These are phyloP conservation scores for Panicum hallii DNA, from an alignment of 202 grass and related monocot species.

Conservation along the genomic window DNA sequence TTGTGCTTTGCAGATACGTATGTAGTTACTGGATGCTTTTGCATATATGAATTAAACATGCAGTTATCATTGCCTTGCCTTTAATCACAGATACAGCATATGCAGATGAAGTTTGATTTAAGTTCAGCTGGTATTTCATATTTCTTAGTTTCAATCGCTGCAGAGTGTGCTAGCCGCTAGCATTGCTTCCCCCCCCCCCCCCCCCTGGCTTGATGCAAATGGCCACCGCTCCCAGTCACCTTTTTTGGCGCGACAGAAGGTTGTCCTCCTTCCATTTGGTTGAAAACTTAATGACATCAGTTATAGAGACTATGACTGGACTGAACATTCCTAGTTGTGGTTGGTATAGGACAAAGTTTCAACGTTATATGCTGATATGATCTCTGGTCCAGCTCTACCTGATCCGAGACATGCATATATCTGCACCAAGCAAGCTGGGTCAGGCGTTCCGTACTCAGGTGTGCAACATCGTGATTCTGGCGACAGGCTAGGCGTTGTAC, in stretches of 20 bases:
- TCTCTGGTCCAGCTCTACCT: conserved; percentile 40
- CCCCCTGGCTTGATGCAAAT: not conserved
- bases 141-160: not conserved
- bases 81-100: not conserved
- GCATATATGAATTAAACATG: not conserved
- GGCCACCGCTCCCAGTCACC: not conserved
- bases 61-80: not conserved
- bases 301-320: conserved; percentile 23
- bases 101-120: not conserved
- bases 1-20: not conserved
- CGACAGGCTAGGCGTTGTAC: conserved; percentile 24
- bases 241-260: conserved; percentile 2
- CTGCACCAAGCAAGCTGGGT: conserved; percentile 33
- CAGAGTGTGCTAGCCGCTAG: not conserved
- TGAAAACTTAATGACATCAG: conserved; percentile 22
- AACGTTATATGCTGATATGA: not conserved
- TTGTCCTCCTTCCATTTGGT: conserved; percentile 31
- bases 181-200: not conserved
- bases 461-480: conserved; percentile 5
- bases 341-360: conserved; percentile 24
- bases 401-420: conserved; percentile 40
- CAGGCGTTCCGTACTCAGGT: not conserved
- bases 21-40: not conserved
- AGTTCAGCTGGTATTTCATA: not conserved
- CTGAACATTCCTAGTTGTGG: conserved; percentile 24